These are phyloP conservation scores for Patellaria atrata DNA, from an alignment of 495 filamentous ascomycete genomes.

Conservation along the genomic window DNA sequence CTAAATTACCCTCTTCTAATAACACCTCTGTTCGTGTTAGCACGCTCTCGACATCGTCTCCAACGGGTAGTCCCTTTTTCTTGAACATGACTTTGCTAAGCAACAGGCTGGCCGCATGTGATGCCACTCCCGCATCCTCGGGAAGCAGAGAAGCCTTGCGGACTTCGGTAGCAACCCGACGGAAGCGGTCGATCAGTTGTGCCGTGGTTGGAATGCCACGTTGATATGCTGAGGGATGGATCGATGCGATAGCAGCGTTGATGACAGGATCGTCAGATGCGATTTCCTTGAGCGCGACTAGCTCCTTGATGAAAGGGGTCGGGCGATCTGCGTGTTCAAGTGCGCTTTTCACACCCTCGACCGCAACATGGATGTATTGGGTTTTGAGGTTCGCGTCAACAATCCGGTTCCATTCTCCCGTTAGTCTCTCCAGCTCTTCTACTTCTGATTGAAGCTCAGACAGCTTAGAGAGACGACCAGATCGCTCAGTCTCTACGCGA, in stretches of 20 bases:
- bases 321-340: slow-evolving; percentile 60
- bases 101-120: slow-evolving; percentile 74
- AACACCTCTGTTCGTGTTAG: slow-evolving; percentile 74
- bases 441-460: slow-evolving; percentile 63
- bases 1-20: slow-evolving; percentile 82
- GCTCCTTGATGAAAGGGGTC: slow-evolving; percentile 74
- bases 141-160: slow-evolving; percentile 85
- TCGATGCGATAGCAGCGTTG: slow-evolving; percentile 80
- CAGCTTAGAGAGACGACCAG: slow-evolving; percentile 74
- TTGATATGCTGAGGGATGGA: slow-evolving; percentile 89
- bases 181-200: slow-evolving; percentile 88
- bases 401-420: slow-evolving; percentile 69
- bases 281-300: slow-evolving; percentile 88
- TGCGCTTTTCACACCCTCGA: slow-evolving; percentile 68
- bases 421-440: slow-evolving; percentile 68
- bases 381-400: slow-evolving; percentile 82
- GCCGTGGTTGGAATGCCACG: slow-evolving; percentile 68
- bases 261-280: slow-evolving; percentile 69
- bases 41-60: slow-evolving; percentile 89
- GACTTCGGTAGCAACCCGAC: slow-evolving; percentile 83
- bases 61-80: slow-evolving; percentile 58
- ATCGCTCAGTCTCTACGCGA: slow-evolving; percentile 77
- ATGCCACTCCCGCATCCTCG: slow-evolving; percentile 84
- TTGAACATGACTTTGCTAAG: slow-evolving; percentile 88
- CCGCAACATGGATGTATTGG: slow-evolving; percentile 85